Conservation (phyloP, 2,329 filamentous ascomycete species). For the Cryphonectria carpinicola region DNA sequence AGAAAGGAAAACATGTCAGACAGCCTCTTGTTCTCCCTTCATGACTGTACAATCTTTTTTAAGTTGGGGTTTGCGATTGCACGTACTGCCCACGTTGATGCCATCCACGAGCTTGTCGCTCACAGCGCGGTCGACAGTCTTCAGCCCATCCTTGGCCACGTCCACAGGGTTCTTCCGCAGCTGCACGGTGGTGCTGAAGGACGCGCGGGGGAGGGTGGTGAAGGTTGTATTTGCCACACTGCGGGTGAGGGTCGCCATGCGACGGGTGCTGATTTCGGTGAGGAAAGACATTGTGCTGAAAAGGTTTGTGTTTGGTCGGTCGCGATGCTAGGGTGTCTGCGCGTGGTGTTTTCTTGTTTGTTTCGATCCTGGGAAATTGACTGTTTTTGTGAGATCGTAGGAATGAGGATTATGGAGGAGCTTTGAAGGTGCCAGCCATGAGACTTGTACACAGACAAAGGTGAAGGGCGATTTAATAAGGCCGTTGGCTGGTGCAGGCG, state of each 20-base stretch:
- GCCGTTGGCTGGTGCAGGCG: neutral
- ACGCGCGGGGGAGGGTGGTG: slow-evolving; percentile 42
- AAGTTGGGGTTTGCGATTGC: neutral
- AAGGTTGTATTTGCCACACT: slow-evolving; percentile 42
- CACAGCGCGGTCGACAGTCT: slow-evolving; percentile 62
- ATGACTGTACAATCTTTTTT: no score
- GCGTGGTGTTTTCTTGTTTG: neutral
- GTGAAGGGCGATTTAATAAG: neutral
- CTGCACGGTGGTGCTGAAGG: slow-evolving; percentile 54
- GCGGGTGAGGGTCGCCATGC: slow-evolving; percentile 45
- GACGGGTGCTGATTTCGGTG: slow-evolving; percentile 50
- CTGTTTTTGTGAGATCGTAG: neutral
- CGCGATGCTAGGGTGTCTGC: neutral
- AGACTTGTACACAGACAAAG: neutral
- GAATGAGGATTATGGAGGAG: neutral
- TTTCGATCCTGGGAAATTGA: neutral
- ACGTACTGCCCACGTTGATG: slow-evolving; percentile 62
- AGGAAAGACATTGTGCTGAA: slow-evolving; percentile 55
- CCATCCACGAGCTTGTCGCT: slow-evolving; percentile 65
- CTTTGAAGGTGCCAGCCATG: neutral
- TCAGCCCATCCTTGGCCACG: slow-evolving; percentile 61
- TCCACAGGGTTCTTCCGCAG: slow-evolving; percentile 56
- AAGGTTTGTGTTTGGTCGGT: slow-evolving; percentile 11
- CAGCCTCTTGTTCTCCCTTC: neutral
- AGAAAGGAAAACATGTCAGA: slow-evolving; percentile 28